These are phyloP conservation scores for Aspergillus panamensis DNA, from an alignment of 495 filamentous ascomycete species.

Conservation along the genomic window DNA sequence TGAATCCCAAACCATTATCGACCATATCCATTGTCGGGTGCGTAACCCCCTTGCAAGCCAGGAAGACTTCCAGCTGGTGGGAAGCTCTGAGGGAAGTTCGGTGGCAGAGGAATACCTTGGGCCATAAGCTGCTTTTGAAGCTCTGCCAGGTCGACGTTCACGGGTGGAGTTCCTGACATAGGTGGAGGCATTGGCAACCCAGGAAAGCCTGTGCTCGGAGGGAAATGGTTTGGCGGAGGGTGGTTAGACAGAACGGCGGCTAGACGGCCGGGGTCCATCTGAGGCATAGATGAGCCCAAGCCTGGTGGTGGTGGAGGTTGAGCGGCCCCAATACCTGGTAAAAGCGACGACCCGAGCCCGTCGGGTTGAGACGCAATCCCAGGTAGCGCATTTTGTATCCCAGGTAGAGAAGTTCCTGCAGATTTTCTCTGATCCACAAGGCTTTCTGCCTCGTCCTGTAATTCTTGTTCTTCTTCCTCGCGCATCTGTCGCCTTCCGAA, in stretches of 20 bases:
- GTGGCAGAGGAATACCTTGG: conserved; percentile 40
- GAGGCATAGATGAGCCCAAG: conserved; percentile 46
- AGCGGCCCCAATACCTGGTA: conserved; percentile 49
- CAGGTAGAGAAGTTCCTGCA: conserved; percentile 46
- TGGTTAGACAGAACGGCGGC: conserved; percentile 46
- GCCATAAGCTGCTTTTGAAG: conserved; percentile 52
- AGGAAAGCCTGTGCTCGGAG: conserved; percentile 30
- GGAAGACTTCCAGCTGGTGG: conserved; percentile 44
- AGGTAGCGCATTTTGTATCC: conserved; percentile 46
- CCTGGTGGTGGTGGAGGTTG: conserved; percentile 50
- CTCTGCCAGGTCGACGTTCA: conserved; percentile 65
- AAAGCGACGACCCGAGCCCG: conserved; percentile 32
- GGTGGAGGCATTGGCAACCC: conserved; percentile 47
- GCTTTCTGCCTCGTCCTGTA: conserved; percentile 88
- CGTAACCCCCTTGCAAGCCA: conserved; percentile 40
- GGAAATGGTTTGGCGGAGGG: conserved; percentile 29
- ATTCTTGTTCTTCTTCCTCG: conserved; percentile 88
- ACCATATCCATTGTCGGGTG: conserved; percentile 35
- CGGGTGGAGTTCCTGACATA: conserved; percentile 45
- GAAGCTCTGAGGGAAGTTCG: conserved; percentile 45
- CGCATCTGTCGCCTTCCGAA: conserved; percentile 73
- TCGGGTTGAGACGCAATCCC: conserved; percentile 32
- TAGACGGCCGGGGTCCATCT: conserved; percentile 51
- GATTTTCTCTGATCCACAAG: conserved; percentile 88
- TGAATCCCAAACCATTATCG: conserved; percentile 25